Percentiles rank a stretch among this genome's conserved stretches.
phyloP scores from a whole-genome alignment of 306 rosid genomes.

The Cucurbita moschata region DNA sequence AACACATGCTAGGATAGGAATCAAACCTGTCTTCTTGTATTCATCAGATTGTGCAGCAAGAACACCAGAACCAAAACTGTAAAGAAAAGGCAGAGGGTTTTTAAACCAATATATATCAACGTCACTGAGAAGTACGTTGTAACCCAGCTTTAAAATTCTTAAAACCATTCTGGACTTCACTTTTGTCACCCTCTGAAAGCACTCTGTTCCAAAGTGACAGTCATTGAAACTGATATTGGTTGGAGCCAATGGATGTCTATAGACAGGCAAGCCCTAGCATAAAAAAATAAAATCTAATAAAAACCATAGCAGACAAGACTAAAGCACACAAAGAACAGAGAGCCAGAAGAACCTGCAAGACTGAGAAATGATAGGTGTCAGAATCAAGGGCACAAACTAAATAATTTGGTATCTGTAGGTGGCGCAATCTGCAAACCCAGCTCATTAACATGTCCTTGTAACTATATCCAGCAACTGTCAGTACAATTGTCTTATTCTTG shows the following conservation, averaged over 20 bases:
- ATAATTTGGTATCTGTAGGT: slow-evolving; percentile 40
- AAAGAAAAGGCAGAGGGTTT: slow-evolving; percentile 59
- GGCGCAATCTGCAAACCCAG: slow-evolving; percentile 78
- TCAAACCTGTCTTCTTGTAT: slow-evolving; percentile 54
- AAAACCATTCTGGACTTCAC: slow-evolving; percentile 82
- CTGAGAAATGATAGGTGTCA: slow-evolving; percentile 60
- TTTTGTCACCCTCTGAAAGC: slow-evolving; percentile 94
- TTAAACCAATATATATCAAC: slow-evolving; percentile 82
- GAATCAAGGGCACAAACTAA: slow-evolving; percentile 64
- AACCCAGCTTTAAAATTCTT: slow-evolving; percentile 66
- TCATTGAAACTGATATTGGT: slow-evolving; percentile 52
- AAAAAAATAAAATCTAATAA: not conserved
- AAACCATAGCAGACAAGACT: not conserved
- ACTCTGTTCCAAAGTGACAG: slow-evolving; percentile 87
- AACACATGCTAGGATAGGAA: not conserved
- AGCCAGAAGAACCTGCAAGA: slow-evolving; percentile 50
- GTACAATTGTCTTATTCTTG: slow-evolving; percentile 49
- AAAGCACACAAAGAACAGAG: not conserved
- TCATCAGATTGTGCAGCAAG: slow-evolving; percentile 82
- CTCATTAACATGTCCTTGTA: slow-evolving; percentile 97
- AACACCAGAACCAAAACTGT: slow-evolving; percentile 52
- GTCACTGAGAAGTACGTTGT: slow-evolving; percentile 85
- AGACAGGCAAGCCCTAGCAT: slow-evolving; percentile 72
- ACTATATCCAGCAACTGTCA: slow-evolving; percentile 74
- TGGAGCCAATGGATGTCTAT: slow-evolving; percentile 58